A percentile compares a stretch with the other conserved stretches of the same genome.
Evolutionary conservation across 192 early-diverging fungal genomes (phyloP).

Genomic region (Gigaspora rosea): DNA sequence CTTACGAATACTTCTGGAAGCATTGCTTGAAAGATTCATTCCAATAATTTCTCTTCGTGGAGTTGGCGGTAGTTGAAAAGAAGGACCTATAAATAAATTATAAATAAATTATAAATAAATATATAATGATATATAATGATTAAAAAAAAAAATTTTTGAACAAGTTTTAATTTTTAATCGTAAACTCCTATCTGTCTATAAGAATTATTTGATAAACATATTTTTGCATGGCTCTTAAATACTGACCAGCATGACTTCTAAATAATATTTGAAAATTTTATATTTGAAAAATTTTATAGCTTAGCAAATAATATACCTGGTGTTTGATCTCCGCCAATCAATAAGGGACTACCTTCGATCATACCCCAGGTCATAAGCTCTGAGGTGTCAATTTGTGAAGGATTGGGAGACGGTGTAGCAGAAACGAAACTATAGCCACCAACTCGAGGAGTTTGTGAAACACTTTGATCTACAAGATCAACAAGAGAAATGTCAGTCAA

Average conservation of each 20-base stretch:
- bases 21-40: constrained; percentile 61
- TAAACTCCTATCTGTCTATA: neutral
- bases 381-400: constrained; percentile 63
- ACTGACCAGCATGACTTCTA: no score
- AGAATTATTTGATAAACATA: no score
- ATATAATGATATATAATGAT: neutral
- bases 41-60: constrained; percentile 66
- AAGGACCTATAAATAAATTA: constrained; percentile 35
- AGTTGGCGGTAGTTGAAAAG: constrained; percentile 63
- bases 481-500: no score
- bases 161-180: neutral
- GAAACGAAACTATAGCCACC: constrained; percentile 66
- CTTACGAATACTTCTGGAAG: constrained; percentile 54
- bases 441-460: constrained; percentile 52
- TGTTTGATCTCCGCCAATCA: constrained; percentile 57
- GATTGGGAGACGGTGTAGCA: constrained; percentile 65
- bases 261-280: no score
- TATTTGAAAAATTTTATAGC: neutral
- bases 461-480: neutral
- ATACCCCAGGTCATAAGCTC: constrained; percentile 86
- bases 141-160: neutral
- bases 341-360: constrained; percentile 77
- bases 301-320: constrained; percentile 35
- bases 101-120: neutral
- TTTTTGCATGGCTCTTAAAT: no score